These are phyloP conservation scores for Aspergillus brunneoviolaceus DNA, from an alignment of 2,329 filamentous ascomycete species.

Conservation along the genomic window DNA sequence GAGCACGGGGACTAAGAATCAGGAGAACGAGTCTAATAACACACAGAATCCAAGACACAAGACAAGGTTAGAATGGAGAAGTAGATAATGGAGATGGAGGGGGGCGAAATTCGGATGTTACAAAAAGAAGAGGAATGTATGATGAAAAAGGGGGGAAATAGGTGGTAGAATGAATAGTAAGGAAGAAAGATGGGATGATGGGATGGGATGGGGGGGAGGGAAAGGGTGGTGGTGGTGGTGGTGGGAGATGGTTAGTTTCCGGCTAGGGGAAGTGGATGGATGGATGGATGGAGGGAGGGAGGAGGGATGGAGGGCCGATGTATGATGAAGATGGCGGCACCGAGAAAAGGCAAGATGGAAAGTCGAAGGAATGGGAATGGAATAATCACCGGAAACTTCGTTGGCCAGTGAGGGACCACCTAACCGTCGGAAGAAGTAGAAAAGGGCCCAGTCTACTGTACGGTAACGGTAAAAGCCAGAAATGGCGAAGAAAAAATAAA, in stretches of 20 bases:
- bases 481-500: conserved; percentile 15
- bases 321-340: conserved; percentile 6
- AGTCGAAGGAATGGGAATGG: conserved; percentile 13
- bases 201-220: conserved; percentile 12
- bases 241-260: background rate
- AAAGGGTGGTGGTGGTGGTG: background rate
- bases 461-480: conserved; percentile 5
- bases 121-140: conserved; percentile 7
- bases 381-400: conserved; percentile 18
- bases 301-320: conserved; percentile 6
- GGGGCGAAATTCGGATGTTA: conserved; percentile 16
- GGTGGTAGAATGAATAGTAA: conserved; percentile 9
- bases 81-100: conserved; percentile 10
- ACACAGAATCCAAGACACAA: background rate
- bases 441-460: conserved; percentile 4
- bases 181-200: conserved; percentile 14
- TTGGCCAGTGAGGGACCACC: conserved; percentile 16
- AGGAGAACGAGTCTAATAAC: conserved; percentile 8
- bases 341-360: conserved; percentile 6
- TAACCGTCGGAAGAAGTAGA: conserved; percentile 10
- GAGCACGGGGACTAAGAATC: conserved; percentile 8
- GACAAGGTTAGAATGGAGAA: background rate
- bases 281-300: conserved; percentile 7
- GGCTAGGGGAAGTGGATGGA: conserved; percentile 11
- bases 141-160: conserved; percentile 10